A percentile compares a stretch with the other conserved stretches of the same genome.
Evolutionary conservation across 441 rosid genomes (phyloP).

Genomic region (Aquilaria agallochum): DNA sequence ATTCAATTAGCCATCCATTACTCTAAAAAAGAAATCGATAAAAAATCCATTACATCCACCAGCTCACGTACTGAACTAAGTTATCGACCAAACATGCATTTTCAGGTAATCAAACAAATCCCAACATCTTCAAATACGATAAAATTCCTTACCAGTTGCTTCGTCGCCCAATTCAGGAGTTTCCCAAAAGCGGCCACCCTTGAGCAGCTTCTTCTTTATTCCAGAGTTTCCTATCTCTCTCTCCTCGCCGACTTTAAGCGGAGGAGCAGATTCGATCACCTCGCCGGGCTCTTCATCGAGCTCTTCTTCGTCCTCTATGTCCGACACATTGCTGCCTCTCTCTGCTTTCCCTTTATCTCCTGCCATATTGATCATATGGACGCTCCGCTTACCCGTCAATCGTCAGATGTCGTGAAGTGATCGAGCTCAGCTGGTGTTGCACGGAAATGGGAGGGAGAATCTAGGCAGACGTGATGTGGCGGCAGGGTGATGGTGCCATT

Average conservation of each 20-base stretch:
- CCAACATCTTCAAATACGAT: neutral
- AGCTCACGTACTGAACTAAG: constrained; percentile 31
- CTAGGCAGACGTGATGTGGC: neutral
- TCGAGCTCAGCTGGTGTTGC: neutral
- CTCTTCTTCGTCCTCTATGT: constrained; percentile 29
- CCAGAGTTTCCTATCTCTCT: constrained; percentile 31
- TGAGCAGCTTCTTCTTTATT: constrained; percentile 52
- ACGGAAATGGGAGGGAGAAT: neutral
- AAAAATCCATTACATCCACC: neutral
- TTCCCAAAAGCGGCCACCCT: constrained; percentile 44
- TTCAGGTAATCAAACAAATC: too few species aligned
- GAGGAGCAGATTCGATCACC: constrained; percentile 62
- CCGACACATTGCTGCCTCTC: constrained; percentile 17
- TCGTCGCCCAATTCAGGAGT: constrained; percentile 57
- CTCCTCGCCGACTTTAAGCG: constrained; percentile 57
- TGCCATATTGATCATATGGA: constrained; percentile 14
- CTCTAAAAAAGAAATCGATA: constrained; percentile 2
- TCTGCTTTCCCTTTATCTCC: constrained; percentile 18
- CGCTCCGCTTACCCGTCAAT: neutral
- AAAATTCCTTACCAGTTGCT: constrained; percentile 31
- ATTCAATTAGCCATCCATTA: constrained; percentile 6
- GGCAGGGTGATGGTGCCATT: constrained; percentile 4
- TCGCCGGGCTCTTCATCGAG: constrained; percentile 65
- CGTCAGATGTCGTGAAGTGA: neutral
- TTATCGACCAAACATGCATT: too few species aligned